Evolutionary conservation across 306 rosid species (phyloP).

Genomic region (Cucumis cinereus): DNA sequence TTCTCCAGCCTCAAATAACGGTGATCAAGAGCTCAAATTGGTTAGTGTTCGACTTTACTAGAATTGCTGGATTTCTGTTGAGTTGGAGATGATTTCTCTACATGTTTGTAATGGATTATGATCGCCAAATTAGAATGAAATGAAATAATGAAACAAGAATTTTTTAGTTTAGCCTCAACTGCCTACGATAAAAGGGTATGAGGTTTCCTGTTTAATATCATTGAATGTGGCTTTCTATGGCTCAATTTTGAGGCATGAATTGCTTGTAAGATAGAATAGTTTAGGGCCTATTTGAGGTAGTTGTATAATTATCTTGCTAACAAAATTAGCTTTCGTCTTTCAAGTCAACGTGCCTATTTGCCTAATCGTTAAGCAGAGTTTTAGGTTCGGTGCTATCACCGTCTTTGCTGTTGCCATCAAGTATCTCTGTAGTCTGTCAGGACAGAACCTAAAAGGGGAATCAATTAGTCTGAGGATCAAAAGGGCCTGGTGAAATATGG

Average conservation of each 20-base stretch:
- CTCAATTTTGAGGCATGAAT: not conserved
- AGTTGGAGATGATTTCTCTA: not conserved
- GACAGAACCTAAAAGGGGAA: not conserved
- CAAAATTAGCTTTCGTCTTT: not conserved
- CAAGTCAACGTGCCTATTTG: not conserved
- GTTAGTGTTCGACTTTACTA: constrained; percentile 33
- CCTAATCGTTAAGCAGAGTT: not conserved
- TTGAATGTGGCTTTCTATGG: not conserved
- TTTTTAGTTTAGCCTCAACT: not conserved
- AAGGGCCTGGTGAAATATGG: not conserved
- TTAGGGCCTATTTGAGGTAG: not conserved
- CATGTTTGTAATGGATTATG: not conserved
- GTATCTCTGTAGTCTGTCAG: not conserved
- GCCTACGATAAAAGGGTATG: not conserved
- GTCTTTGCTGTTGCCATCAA: not conserved
- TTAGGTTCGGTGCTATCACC: not conserved
- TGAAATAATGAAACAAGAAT: not conserved
- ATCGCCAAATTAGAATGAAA: not conserved
- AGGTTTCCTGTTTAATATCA: not conserved
- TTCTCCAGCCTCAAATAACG: constrained; percentile 24
- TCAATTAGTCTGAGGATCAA: not conserved
- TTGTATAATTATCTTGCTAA: not conserved
- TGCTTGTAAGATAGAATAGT: not conserved
- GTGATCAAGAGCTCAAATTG: constrained; percentile 75
- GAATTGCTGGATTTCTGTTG: not conserved